Evolutionary conservation across 2,329 filamentous ascomycete genomes (phyloP).

Genomic region (Pyrenochaeta sp.): DNA sequence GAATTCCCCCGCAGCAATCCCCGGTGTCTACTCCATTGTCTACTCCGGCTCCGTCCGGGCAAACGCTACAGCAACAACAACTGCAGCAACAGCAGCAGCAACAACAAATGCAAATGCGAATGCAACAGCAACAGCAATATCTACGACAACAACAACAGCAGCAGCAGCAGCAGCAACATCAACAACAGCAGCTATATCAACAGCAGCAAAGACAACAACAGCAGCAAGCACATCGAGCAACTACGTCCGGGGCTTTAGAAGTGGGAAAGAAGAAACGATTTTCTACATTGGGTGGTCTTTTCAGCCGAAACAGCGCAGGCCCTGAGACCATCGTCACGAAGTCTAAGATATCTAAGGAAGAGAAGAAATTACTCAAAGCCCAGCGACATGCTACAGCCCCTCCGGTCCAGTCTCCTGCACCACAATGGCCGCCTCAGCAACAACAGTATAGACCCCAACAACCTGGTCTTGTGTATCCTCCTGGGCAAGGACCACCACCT

Average conservation of each 20-base stretch:
- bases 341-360: slow-evolving; percentile 47
- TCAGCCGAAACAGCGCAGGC: slow-evolving; percentile 48
- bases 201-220: slow-evolving; percentile 5
- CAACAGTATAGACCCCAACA: slow-evolving; percentile 25
- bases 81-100: slow-evolving; percentile 5
- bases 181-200: slow-evolving; percentile 15
- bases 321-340: slow-evolving; percentile 34
- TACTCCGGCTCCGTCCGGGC: too few species aligned
- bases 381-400: slow-evolving; percentile 31
- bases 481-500: slow-evolving; percentile 15
- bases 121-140: too few species aligned
- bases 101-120: too few species aligned
- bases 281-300: slow-evolving; percentile 54
- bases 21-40: slow-evolving; percentile 13
- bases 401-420: slow-evolving; percentile 12
- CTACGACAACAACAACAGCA: slow-evolving; percentile 20
- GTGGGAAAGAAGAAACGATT: slow-evolving; percentile 54
- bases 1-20: slow-evolving; percentile 31
- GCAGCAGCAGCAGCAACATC: background rate
- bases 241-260: slow-evolving; percentile 27
- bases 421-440: slow-evolving; percentile 27
- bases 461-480: slow-evolving; percentile 20
- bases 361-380: slow-evolving; percentile 45
- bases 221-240: slow-evolving; percentile 17
- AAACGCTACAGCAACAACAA: too few species aligned